Percentiles rank a stretch among this genome's conserved stretches.
Evolutionary conservation across 2,329 filamentous ascomycete genomes (phyloP).

Genomic region (Claviceps digitariae): DNA sequence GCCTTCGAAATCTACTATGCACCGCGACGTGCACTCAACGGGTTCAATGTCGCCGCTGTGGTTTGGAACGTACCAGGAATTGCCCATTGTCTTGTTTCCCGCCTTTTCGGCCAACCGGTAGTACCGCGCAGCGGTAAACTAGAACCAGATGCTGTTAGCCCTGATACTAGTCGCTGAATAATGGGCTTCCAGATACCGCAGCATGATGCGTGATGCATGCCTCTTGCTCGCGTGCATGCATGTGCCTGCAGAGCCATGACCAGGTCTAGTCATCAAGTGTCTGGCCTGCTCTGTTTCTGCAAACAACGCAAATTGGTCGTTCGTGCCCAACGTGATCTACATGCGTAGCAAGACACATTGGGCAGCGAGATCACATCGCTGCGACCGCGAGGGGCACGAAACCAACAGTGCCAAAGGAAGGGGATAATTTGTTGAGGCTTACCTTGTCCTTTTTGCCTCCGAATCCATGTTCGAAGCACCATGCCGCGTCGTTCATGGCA

Average conservation of each 20-base stretch:
- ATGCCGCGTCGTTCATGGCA: constrained; percentile 92
- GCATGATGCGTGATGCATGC: no score
- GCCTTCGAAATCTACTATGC: background rate
- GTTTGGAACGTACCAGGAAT: constrained; percentile 65
- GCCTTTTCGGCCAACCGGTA: constrained; percentile 81
- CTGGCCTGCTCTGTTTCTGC: background rate
- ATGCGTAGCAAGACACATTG: background rate
- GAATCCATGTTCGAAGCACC: constrained; percentile 96
- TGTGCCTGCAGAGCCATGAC: background rate
- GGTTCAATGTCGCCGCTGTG: constrained; percentile 2
- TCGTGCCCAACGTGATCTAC: background rate
- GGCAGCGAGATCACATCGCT: background rate
- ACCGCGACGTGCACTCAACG: background rate
- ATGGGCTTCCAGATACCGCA: background rate
- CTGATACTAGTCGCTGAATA: constrained; percentile 6
- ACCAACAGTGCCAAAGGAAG: background rate
- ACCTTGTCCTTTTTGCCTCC: constrained; percentile 98
- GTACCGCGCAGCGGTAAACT: constrained; percentile 78
- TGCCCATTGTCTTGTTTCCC: constrained; percentile 81
- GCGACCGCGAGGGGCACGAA: background rate
- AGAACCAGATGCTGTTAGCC: constrained; percentile 26
- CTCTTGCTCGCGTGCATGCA: background rate
- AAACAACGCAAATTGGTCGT: background rate
- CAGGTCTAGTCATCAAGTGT: background rate
- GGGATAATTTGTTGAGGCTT: constrained; percentile 27